These are phyloP conservation scores for Magnolia kwangsiensis DNA, from an alignment of 164 flowering plant genomes.

Conservation along the genomic window DNA sequence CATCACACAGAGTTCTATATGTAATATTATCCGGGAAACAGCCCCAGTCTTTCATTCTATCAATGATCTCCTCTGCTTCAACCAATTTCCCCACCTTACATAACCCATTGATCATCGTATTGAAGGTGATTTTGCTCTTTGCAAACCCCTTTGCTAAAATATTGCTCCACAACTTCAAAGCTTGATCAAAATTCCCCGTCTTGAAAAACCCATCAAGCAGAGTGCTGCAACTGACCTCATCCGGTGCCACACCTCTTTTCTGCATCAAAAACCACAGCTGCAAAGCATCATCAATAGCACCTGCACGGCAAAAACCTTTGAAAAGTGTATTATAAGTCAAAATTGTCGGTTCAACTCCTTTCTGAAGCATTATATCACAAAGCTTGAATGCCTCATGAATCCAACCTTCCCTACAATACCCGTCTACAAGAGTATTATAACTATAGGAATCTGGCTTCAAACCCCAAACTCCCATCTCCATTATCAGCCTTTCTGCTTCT, in stretches of 20 bases:
- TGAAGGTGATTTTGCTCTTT: conserved; percentile 43
- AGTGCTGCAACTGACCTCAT: conserved; percentile 66
- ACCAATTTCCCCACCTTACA: conserved; percentile 70
- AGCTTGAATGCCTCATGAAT: conserved; percentile 49
- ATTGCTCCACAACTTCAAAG: conserved; percentile 61
- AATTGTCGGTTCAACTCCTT: conserved; percentile 49
- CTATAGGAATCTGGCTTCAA: conserved; percentile 69
- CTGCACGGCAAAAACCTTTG: conserved; percentile 57
- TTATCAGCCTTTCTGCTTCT: conserved; percentile 49
- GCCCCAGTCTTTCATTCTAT: conserved; percentile 58
- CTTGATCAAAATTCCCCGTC: conserved; percentile 48
- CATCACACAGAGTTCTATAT: conserved; percentile 65
- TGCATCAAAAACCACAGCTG: conserved; percentile 67
- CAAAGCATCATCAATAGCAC: conserved; percentile 54
- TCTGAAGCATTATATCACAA: conserved; percentile 51
- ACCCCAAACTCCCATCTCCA: conserved; percentile 45
- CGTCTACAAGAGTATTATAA: conserved; percentile 66
- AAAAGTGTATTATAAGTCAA: conserved; percentile 80
- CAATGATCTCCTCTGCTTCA: conserved; percentile 63
- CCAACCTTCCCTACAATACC: conserved; percentile 56
- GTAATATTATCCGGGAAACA: conserved; percentile 66
- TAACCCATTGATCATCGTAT: conserved; percentile 69
- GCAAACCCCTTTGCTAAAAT: conserved; percentile 49
- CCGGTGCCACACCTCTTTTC: conserved; percentile 56
- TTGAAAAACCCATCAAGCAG: conserved; percentile 70